These are phyloP conservation scores for Botrytis aclada DNA, from an alignment of 2,329 filamentous ascomycete genomes.

Conservation along the genomic window DNA sequence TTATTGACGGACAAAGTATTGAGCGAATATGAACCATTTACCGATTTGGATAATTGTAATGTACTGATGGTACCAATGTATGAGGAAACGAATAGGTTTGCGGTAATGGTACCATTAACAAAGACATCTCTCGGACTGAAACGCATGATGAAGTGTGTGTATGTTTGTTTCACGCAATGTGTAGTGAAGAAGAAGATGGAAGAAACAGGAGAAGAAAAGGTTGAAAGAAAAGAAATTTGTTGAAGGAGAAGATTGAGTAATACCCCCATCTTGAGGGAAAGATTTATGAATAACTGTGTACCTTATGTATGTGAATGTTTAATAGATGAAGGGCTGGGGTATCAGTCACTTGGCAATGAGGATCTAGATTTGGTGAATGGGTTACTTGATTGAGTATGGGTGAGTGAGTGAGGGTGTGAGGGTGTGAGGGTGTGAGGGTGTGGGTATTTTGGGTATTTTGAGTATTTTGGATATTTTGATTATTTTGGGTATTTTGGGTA, in stretches of 20 bases:
- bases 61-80: conserved; percentile 40
- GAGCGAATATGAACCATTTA: conserved; percentile 29
- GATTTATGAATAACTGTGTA: background rate
- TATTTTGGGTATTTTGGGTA: too few relatives aligned
- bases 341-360: conserved; percentile 1
- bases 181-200: background rate
- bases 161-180: background rate
- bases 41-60: conserved; percentile 33
- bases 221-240: background rate
- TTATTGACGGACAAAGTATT: conserved; percentile 26
- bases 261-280: background rate
- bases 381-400: background rate
- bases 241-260: background rate
- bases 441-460: background rate
- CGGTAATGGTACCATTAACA: conserved; percentile 20
- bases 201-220: background rate
- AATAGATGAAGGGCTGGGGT: background rate
- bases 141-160: conserved; percentile 23
- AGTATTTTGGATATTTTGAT: too few relatives aligned
- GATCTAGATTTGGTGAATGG: background rate
- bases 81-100: conserved; percentile 41
- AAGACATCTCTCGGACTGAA: conserved; percentile 26
- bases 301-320: background rate
- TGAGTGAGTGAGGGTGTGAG: too few relatives aligned
- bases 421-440: background rate